Evolutionary conservation across 2,329 filamentous ascomycete genomes (phyloP).

Genomic region (Paramyrothecium sp.): DNA sequence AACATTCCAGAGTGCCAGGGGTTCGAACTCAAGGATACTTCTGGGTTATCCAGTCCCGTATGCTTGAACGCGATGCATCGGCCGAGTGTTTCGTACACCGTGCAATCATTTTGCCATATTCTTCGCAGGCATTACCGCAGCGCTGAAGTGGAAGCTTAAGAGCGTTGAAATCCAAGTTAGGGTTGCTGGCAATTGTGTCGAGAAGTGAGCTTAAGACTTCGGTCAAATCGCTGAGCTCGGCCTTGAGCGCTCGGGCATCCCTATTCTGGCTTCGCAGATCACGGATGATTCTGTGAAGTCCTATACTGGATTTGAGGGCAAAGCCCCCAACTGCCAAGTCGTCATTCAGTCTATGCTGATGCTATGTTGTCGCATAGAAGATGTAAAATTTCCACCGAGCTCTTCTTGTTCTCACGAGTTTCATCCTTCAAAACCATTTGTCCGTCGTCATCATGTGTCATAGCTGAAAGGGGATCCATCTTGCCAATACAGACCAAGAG

Average conservation of each 20-base stretch:
- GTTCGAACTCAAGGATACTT: slow-evolving; percentile 29
- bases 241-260: slow-evolving; percentile 36
- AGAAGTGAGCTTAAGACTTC: slow-evolving; percentile 31
- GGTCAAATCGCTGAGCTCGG: slow-evolving; percentile 37
- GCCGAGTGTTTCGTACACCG: slow-evolving; percentile 31
- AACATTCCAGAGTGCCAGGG: not conserved
- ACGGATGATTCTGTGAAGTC: slow-evolving; percentile 12
- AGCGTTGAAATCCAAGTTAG: slow-evolving; percentile 9
- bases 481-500: too few species aligned
- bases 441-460: too few species aligned
- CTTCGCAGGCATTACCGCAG: slow-evolving; percentile 41
- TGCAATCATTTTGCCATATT: slow-evolving; percentile 34
- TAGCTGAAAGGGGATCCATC: too few species aligned
- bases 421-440: too few species aligned
- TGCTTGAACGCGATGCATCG: slow-evolving; percentile 30
- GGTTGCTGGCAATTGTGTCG: slow-evolving; percentile 18
- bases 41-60: slow-evolving; percentile 42
- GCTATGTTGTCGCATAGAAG: too few species aligned
- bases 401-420: too few species aligned
- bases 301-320: slow-evolving; percentile 15
- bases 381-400: too few species aligned
- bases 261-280: slow-evolving; percentile 12
- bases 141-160: slow-evolving; percentile 32
- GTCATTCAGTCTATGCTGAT: too few species aligned
- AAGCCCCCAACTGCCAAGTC: slow-evolving; percentile 14